A percentile compares a stretch with the other conserved stretches of the same genome.
Conservation (phyloP, 306 rosid species). For the Prunus persica region Prunus_persica_NCBIv2 NC_034013.1:15962001-15962500, state of each 20-base stretch:
- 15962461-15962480: conserved; percentile 55
- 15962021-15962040: conserved; percentile 68
- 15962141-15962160: conserved; percentile 88
- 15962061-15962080: conserved; percentile 61
- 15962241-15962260: conserved; percentile 82
- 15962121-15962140: conserved; percentile 62
- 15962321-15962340: conserved; percentile 45
- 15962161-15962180: conserved; percentile 83
- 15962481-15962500: conserved; percentile 58
- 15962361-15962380: conserved; percentile 52
- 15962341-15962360: conserved; percentile 71
- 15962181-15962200: conserved; percentile 56
- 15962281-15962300: conserved; percentile 53
- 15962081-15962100: conserved; percentile 53
- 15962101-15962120: conserved; percentile 54
- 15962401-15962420: conserved; percentile 55
- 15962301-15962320: conserved; percentile 38
- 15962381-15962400: conserved; percentile 66
- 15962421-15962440: conserved; percentile 60
- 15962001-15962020: conserved; percentile 41
- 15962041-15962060: conserved; percentile 78
- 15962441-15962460: conserved; percentile 68
- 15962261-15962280: conserved; percentile 63
- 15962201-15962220: conserved; percentile 67
- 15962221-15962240: conserved; percentile 64